Evolutionary conservation across 176 grass and related monocot species (phyloP).

Genomic region (Pharus latifolius): DNA sequence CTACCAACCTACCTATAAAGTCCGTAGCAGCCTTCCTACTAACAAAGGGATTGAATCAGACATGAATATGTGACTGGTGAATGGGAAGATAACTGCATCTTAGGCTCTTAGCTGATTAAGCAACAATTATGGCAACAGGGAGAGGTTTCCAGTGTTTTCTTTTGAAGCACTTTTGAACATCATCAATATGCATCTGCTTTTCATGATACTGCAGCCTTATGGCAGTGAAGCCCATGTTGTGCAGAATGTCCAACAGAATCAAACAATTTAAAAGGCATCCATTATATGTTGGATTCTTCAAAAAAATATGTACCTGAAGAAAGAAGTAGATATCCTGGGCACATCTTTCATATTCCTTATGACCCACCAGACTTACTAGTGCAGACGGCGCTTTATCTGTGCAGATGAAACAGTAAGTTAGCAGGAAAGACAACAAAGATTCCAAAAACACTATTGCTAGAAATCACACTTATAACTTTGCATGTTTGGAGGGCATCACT

Average conservation of each 20-base stretch:
- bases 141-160: neutral
- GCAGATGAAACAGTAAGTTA: neutral
- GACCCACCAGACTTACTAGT: constrained; percentile 81
- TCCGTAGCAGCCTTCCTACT: neutral
- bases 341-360: constrained; percentile 91
- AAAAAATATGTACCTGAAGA: constrained; percentile 65
- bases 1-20: too few relatives aligned
- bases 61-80: neutral
- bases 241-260: neutral
- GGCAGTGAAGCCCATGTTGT: neutral
- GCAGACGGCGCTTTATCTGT: constrained; percentile 81
- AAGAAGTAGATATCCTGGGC: constrained; percentile 94
- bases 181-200: neutral
- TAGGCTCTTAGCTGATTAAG: neutral
- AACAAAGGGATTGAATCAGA: neutral
- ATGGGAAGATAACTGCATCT: neutral
- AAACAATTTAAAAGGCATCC: neutral
- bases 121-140: neutral
- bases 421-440: neutral
- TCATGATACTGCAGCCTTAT: neutral
- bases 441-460: neutral
- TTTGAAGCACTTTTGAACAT: neutral
- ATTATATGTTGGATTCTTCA: neutral
- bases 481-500: neutral
- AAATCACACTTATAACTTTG: neutral